These are phyloP conservation scores for Colletotrichum paranaense DNA, from an alignment of 2,329 filamentous ascomycete species.

Conservation along the genomic window DNA sequence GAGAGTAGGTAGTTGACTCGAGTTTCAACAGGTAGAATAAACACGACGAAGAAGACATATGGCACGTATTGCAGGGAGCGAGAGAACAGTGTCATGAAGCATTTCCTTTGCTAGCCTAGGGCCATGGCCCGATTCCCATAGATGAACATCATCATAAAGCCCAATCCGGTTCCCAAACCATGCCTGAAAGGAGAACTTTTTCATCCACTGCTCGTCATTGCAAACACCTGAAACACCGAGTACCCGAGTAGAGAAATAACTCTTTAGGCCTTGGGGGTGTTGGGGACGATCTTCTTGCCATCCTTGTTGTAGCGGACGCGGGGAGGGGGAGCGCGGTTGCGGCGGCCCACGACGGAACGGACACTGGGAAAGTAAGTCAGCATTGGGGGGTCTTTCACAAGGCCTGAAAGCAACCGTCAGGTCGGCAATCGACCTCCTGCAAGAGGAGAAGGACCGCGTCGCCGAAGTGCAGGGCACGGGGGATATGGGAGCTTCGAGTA, in stretches of 20 bases:
- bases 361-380: slow-evolving; percentile 75
- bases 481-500: slow-evolving; percentile 45
- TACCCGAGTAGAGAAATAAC: neutral
- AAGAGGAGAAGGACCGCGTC: neutral
- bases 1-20: neutral
- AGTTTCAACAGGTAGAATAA: neutral
- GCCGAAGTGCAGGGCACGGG: neutral
- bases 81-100: slow-evolving; percentile 32
- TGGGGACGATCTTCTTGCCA: slow-evolving; percentile 97
- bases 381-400: slow-evolving; percentile 29
- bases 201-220: slow-evolving; percentile 32
- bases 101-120: slow-evolving; percentile 36
- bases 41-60: neutral
- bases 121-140: slow-evolving; percentile 33
- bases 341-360: slow-evolving; percentile 94
- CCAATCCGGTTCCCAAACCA: slow-evolving; percentile 35
- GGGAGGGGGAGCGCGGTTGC: slow-evolving; percentile 98
- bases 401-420: slow-evolving; percentile 1
- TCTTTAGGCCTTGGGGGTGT: slow-evolving; percentile 72
- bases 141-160: slow-evolving; percentile 34
- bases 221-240: slow-evolving; percentile 1
- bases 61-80: neutral
- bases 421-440: neutral
- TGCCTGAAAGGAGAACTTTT: slow-evolving; percentile 36
- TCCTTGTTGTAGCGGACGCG: slow-evolving; percentile 99